phyloP scores from a whole-genome alignment of 2,329 filamentous ascomycete species.

The Tetracladium maxilliforme region DNA sequence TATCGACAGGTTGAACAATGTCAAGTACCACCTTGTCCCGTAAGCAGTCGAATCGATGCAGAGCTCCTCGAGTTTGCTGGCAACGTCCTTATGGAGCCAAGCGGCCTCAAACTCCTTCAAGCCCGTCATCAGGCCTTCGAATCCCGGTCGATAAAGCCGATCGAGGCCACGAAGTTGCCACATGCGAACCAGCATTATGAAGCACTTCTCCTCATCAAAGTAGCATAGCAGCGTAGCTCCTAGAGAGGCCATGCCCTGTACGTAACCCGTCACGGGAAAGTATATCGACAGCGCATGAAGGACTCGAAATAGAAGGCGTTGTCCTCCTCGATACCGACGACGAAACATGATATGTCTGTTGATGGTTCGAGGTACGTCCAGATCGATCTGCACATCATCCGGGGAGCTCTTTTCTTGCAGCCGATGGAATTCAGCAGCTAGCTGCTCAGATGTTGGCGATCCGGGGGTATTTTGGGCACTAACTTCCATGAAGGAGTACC shows the following conservation, averaged over 20 bases:
- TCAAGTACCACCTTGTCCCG: constrained; percentile 93
- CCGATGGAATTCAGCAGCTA: constrained; percentile 58
- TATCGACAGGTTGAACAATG: constrained; percentile 91
- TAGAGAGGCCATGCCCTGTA: constrained; percentile 93
- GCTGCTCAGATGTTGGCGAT: constrained; percentile 51
- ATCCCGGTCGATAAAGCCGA: constrained; percentile 69
- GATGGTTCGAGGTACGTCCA: constrained; percentile 91
- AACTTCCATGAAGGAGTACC: constrained; percentile 79
- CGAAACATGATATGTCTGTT: constrained; percentile 97
- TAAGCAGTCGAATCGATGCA: constrained; percentile 82
- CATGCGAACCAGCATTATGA: constrained; percentile 91
- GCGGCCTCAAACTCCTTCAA: constrained; percentile 70
- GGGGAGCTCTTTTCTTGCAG: constrained; percentile 62
- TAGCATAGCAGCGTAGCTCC: constrained; percentile 90
- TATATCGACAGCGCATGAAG: constrained; percentile 86
- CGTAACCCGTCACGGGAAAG: constrained; percentile 83
- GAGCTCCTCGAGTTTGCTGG: constrained; percentile 61
- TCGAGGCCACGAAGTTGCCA: constrained; percentile 84
- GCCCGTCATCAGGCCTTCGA: constrained; percentile 74
- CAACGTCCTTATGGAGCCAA: constrained; percentile 76
- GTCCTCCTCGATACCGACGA: constrained; percentile 77
- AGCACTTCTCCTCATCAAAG: constrained; percentile 87
- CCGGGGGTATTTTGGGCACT: constrained; percentile 54
- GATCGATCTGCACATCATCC: constrained; percentile 92
- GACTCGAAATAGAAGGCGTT: constrained; percentile 82